Conservation (phyloP, 768 basidiomycete genomes). For the Suillus alpinus region DNA sequence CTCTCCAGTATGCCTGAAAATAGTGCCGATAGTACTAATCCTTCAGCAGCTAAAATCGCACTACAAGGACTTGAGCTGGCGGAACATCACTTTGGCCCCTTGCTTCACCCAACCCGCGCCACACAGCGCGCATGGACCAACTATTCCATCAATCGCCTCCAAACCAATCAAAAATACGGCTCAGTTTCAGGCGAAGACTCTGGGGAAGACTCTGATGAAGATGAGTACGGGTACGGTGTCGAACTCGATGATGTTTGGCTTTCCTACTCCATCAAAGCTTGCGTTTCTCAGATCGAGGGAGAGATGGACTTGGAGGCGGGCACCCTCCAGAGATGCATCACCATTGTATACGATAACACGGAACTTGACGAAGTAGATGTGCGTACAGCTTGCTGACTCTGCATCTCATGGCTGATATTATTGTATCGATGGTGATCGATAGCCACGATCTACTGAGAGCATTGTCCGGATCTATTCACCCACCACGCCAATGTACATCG, state of each 20-base stretch:
- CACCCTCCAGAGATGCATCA: not conserved
- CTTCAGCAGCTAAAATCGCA: not conserved
- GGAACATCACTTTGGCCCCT: slow-evolving; percentile 4
- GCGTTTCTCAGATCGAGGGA: not conserved
- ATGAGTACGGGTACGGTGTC: not conserved
- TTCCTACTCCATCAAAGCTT: not conserved
- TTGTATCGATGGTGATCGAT: not conserved
- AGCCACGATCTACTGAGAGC: slow-evolving; percentile 7
- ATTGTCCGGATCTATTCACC: slow-evolving; percentile 8
- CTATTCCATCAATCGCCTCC: slow-evolving; percentile 3
- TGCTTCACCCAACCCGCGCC: slow-evolving; percentile 1
- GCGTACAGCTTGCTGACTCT: not conserved
- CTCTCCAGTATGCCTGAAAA: not conserved
- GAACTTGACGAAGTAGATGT: not conserved
- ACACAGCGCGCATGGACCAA: slow-evolving; percentile 1
- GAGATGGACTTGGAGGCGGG: not conserved
- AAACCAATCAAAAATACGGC: not conserved
- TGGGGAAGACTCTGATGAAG: not conserved
- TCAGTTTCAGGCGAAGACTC: not conserved
- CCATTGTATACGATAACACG: not conserved
- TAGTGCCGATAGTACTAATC: not conserved
- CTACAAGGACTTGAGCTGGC: slow-evolving; percentile 3
- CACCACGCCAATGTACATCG: slow-evolving; percentile 11
- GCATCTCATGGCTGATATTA: not conserved
- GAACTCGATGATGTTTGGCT: not conserved